These are phyloP conservation scores for Penicillium crystallinum DNA, from an alignment of 495 filamentous ascomycete species.

Conservation along the genomic window DNA sequence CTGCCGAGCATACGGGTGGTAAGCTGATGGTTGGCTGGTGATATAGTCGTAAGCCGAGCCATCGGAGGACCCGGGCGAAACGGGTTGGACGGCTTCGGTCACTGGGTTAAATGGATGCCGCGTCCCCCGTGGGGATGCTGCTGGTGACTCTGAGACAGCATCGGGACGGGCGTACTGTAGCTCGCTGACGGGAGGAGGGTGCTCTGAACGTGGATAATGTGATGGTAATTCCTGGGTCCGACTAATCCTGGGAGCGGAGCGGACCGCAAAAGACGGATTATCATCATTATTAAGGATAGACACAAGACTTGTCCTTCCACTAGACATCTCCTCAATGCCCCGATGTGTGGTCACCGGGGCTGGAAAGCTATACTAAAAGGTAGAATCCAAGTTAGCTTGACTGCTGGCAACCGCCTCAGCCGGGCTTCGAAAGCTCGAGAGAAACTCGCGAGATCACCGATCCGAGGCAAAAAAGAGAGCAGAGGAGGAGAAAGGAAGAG, in stretches of 20 bases:
- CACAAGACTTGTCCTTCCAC: slow-evolving; percentile 36
- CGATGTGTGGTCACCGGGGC: slow-evolving; percentile 15
- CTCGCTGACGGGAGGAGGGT: slow-evolving; percentile 18
- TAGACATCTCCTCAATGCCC: slow-evolving; percentile 28
- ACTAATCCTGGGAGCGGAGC: slow-evolving; percentile 34
- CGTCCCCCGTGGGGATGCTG: slow-evolving; percentile 20
- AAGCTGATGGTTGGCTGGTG: slow-evolving; percentile 24
- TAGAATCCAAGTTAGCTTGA: slow-evolving; percentile 10
- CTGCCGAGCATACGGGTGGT: slow-evolving; percentile 27
- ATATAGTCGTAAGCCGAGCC: slow-evolving; percentile 37
- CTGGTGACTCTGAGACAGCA: slow-evolving; percentile 26
- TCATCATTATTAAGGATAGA: slow-evolving; percentile 50
- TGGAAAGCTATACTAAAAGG: slow-evolving; percentile 21
- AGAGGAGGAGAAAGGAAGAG: slow-evolving; percentile 9
- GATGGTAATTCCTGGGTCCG: slow-evolving; percentile 31
- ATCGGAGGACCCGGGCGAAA: slow-evolving; percentile 35
- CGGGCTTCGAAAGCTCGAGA: slow-evolving; percentile 6
- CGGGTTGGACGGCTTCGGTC: slow-evolving; percentile 26
- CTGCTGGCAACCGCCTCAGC: slow-evolving; percentile 5
- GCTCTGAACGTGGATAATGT: slow-evolving; percentile 22
- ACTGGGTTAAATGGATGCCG: slow-evolving; percentile 28
- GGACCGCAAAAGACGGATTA: slow-evolving; percentile 44
- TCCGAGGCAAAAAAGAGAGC: background rate
- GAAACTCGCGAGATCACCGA: slow-evolving; percentile 13
- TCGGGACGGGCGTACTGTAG: slow-evolving; percentile 19